phyloP scores from a whole-genome alignment of 2,329 filamentous ascomycete species.

The Aspergillus sergii region DNA sequence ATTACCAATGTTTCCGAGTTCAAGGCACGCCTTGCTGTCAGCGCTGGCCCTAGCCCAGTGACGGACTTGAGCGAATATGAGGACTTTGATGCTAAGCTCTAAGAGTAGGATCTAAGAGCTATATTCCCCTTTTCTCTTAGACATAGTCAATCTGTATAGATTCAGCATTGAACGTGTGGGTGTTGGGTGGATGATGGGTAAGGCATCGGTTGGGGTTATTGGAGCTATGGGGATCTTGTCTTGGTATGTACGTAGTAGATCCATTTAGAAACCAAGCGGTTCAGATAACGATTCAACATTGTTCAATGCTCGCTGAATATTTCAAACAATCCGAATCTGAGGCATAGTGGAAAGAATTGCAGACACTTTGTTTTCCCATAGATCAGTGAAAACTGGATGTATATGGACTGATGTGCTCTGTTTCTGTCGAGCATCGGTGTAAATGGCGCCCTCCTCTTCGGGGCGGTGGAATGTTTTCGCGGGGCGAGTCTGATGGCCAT shows the following conservation, averaged over 20 bases:
- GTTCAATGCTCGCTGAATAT: not conserved
- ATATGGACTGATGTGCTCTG: not conserved
- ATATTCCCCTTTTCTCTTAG: not conserved
- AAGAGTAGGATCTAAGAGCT: not conserved
- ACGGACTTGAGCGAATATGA: constrained; percentile 82
- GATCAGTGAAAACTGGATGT: not conserved
- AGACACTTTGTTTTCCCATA: not conserved
- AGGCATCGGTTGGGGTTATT: not conserved
- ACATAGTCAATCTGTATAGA: not conserved
- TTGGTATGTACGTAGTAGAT: not conserved
- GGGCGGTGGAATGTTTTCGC: constrained; percentile 36
- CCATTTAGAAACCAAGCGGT: not conserved
- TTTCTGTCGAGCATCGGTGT: not conserved
- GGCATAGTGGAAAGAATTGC: not conserved
- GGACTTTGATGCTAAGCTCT: constrained; percentile 81
- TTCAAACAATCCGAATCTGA: not conserved
- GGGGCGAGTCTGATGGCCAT: constrained; percentile 8
- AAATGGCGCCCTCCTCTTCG: not conserved
- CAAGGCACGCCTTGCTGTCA: constrained; percentile 75
- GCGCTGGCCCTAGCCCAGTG: constrained; percentile 70
- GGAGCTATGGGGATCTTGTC: not conserved
- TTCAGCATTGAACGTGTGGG: not conserved
- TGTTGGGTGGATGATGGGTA: constrained; percentile 2
- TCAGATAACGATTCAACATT: too few relatives aligned
- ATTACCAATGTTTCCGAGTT: constrained; percentile 80